Conservation (phyloP, 345 rosid genomes). For the Eucalyptus melliodora region DNA sequence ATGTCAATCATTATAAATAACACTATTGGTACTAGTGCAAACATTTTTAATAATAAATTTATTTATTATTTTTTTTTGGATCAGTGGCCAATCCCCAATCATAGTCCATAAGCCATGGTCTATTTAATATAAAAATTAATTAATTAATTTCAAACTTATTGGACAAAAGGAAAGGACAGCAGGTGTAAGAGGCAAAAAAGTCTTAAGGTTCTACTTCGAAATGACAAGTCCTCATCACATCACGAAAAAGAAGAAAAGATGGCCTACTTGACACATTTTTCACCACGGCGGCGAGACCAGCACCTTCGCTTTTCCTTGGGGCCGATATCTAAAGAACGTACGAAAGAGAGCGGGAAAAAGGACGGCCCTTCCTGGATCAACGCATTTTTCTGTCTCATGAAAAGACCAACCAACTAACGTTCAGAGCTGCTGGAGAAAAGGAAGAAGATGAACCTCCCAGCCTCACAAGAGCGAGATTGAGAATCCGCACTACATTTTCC, state of each 20-base stretch:
- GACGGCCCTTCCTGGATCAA: not conserved
- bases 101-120: too few relatives aligned
- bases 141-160: too few relatives aligned
- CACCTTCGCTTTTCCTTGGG: not conserved
- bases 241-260: not conserved
- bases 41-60: too few relatives aligned
- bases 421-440: not conserved
- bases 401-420: not conserved
- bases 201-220: too few relatives aligned
- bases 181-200: too few relatives aligned
- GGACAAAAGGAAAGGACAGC: too few relatives aligned
- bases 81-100: too few relatives aligned
- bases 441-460: not conserved
- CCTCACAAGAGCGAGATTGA: not conserved
- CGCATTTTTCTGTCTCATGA: not conserved
- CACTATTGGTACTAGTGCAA: rapidly evolving
- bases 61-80: too few relatives aligned
- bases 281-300: not conserved
- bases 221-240: not conserved
- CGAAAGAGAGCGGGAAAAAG: not conserved
- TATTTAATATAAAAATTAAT: too few relatives aligned
- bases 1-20: too few relatives aligned
- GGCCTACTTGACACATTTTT: not conserved
- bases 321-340: not conserved
- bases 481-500: not conserved